Base-by-base conservation (phyloP, 352 stramenopile genomes). In the Globisporangium orthogonon region DNA sequence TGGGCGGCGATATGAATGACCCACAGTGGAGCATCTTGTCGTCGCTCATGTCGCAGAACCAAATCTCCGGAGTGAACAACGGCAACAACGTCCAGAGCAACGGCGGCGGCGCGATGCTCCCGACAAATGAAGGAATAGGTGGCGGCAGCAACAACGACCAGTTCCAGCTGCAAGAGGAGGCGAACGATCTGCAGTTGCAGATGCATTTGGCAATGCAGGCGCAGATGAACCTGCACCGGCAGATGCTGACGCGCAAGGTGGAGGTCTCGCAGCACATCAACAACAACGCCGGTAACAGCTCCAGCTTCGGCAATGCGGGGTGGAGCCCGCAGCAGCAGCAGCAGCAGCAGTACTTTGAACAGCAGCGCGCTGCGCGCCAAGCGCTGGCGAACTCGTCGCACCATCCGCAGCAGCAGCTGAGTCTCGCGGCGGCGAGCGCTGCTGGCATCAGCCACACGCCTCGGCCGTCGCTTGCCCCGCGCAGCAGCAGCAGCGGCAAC, bases 201-300 rank as follows among this genome's bases (percentile, higher is more conserved):
- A 93, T 93, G 78, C 85, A 94, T 57, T 60, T 91, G 63, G 81
- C 82, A 18, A 93, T 95, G 83, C 83, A 93, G 61, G 79, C 83
- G 52, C 85, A 95, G 54, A 95, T 95, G 85, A 91, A 89, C 48
- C 61, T 95, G 41, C 84, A 94, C 57, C 84, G 83, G 2, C 82
- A 94, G 56, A 94, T 94, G 84, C 75, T 94, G 23, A 88, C 71
- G 52, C 84, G 84, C 55, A 94, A 94, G 53, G 84, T 92, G 33
- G 80, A 87, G 45, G 82, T 92, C 23, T 87, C 84, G 7, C 80
- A 94, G 44, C 73, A 86, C 59, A 62, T 75, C 3, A 54, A 56
- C 28, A 58, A 52, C 47, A 65, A 29, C 60, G 61, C 5, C 56
- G 41, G 29, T 41, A 58, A 37, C 56, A 68, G 48, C 49, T 53